A percentile compares a stretch with the other conserved stretches of the same genome.
Conservation (phyloP, 768 basidiomycete species). For the Amanita jacksonii region DNA sequence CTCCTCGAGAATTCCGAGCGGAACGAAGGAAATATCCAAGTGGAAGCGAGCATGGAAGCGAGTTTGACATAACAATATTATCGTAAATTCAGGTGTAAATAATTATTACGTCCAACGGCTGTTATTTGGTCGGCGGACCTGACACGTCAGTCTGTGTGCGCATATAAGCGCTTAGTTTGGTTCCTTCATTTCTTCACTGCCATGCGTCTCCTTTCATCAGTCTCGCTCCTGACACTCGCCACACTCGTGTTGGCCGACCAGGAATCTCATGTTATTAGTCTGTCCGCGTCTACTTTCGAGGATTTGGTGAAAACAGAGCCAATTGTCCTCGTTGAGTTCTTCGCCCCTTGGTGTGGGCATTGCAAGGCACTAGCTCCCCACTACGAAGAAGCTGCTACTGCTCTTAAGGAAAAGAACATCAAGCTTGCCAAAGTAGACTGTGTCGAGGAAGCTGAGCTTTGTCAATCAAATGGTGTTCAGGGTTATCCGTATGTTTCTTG, state of each 20-base stretch:
- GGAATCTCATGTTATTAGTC: slow-evolving; percentile 73
- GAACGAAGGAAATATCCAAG: slow-evolving; percentile 48
- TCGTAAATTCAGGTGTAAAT: too few relatives aligned
- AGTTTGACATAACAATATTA: slow-evolving; percentile 68
- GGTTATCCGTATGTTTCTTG: slow-evolving; percentile 78
- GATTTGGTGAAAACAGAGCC: slow-evolving; percentile 53
- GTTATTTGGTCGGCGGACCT: too few relatives aligned
- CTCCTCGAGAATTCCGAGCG: slow-evolving; percentile 53
- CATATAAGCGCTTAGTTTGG: slow-evolving; percentile 22
- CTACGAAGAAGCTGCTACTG: slow-evolving; percentile 89
- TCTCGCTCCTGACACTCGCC: slow-evolving; percentile 41
- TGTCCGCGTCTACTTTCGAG: slow-evolving; percentile 65
- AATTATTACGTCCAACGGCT: too few relatives aligned
- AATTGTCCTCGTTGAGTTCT: slow-evolving; percentile 91
- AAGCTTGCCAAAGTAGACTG: slow-evolving; percentile 96
- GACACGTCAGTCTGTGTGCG: slow-evolving; percentile 41
- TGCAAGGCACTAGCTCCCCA: slow-evolving; percentile 94
- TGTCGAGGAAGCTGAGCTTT: slow-evolving; percentile 88
- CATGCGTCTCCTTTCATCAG: slow-evolving; percentile 60
- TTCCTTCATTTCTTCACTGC: slow-evolving; percentile 19
- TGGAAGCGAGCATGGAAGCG: slow-evolving; percentile 60
- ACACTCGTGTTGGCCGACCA: slow-evolving; percentile 45
- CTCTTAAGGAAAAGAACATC: slow-evolving; percentile 83
- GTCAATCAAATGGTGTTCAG: slow-evolving; percentile 77
- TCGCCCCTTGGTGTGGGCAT: slow-evolving; percentile 84